phyloP scores from a whole-genome alignment of 371 early-diverging fungal species.

The Circinella minor region DNA sequence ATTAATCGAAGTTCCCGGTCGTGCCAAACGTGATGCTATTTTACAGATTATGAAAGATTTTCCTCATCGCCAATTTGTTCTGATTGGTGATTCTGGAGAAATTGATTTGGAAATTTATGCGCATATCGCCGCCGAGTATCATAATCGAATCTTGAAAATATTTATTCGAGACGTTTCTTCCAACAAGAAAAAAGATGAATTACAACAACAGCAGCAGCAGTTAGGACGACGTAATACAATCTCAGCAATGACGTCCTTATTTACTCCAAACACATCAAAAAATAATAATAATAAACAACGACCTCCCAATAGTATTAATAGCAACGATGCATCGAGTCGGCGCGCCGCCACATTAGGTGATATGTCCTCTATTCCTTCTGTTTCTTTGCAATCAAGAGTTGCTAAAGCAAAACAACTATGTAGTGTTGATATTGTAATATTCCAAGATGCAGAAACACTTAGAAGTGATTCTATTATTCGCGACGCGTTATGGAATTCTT shows the following conservation, averaged over 20 bases:
- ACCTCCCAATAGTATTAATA: not conserved
- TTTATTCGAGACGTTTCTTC: constrained; percentile 80
- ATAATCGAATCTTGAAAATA: constrained; percentile 75
- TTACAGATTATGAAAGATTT: constrained; percentile 67
- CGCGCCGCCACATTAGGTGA: constrained; percentile 4
- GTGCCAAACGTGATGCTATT: constrained; percentile 67
- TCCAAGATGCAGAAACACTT: constrained; percentile 34
- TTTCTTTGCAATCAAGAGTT: constrained; percentile 29
- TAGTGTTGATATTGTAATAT: constrained; percentile 34
- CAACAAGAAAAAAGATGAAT: constrained; percentile 1
- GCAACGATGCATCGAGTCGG: not conserved
- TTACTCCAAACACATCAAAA: constrained; percentile 5
- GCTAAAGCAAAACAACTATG: constrained; percentile 32
- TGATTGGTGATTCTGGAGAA: constrained; percentile 93
- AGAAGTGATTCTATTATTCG: constrained; percentile 30
- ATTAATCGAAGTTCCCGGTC: constrained; percentile 42
- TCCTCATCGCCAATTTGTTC: constrained; percentile 82
- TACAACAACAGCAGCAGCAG: no score
- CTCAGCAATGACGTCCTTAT: constrained; percentile 14
- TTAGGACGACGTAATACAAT: constrained; percentile 13
- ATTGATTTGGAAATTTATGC: constrained; percentile 85
- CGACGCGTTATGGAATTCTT: constrained; percentile 38
- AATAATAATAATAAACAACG: not conserved
- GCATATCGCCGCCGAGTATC: constrained; percentile 61
- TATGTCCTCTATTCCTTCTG: constrained; percentile 2